Evolutionary conservation across 1,284 basidiomycete genomes (phyloP).

Genomic region (Agroathelia rolfsii): DNA sequence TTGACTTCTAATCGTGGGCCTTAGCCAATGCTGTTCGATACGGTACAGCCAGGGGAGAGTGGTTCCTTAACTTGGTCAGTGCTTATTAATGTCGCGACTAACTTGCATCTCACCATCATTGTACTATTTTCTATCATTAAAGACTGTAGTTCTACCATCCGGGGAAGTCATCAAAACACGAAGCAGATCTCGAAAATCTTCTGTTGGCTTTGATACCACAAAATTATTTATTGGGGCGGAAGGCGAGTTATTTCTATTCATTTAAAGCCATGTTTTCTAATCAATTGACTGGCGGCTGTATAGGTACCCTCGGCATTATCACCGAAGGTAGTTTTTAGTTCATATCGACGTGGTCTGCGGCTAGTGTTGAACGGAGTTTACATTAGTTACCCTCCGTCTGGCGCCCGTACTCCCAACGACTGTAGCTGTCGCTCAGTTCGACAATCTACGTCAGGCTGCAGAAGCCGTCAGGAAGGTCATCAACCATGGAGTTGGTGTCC

Average conservation of each 20-base stretch:
- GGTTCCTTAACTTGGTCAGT: slow-evolving; percentile 71
- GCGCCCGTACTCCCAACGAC: slow-evolving; percentile 74
- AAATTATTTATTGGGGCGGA: slow-evolving; percentile 93
- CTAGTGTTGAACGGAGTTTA: slow-evolving; percentile 29
- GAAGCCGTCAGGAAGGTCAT: slow-evolving; percentile 70
- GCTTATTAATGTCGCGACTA: slow-evolving; percentile 11
- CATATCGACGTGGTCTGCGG: not conserved
- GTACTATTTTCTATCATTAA: slow-evolving; percentile 1
- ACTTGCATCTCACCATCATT: slow-evolving; percentile 3
- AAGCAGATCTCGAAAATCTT: slow-evolving; percentile 76
- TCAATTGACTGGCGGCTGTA: no score
- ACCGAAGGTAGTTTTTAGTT: slow-evolving; percentile 57
- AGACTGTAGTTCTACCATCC: slow-evolving; percentile 84
- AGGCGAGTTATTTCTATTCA: no score
- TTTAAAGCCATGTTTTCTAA: no score
- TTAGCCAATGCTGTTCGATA: slow-evolving; percentile 83
- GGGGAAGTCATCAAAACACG: slow-evolving; percentile 94
- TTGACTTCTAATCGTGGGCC: slow-evolving; percentile 8
- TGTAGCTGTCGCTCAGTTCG: slow-evolving; percentile 62
- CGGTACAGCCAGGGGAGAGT: slow-evolving; percentile 78
- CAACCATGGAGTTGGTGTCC: slow-evolving; percentile 63
- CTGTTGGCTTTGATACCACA: slow-evolving; percentile 85
- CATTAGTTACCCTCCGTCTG: slow-evolving; percentile 66
- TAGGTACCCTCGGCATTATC: slow-evolving; percentile 87
- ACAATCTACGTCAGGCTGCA: slow-evolving; percentile 54